Evolutionary conservation across 208 protist genomes (phyloP).

Genomic region (Leishmania amazonensis): DNA sequence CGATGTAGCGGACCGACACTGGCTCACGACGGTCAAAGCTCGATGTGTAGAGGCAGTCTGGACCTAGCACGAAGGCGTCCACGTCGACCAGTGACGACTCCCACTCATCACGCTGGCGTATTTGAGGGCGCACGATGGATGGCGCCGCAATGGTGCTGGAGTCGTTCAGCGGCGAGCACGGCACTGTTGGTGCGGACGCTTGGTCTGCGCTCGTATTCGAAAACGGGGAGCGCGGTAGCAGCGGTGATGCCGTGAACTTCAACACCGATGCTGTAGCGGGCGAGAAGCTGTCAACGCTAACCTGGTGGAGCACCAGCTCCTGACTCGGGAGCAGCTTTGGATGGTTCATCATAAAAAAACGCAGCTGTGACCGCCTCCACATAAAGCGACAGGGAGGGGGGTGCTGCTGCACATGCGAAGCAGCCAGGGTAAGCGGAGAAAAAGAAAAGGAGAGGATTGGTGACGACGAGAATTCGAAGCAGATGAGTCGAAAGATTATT

Average conservation of each 20-base stretch:
- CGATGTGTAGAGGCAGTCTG: conserved; percentile 17
- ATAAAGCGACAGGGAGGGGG: not conserved
- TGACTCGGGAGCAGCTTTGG: conserved; percentile 61
- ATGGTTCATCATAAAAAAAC: conserved; percentile 38
- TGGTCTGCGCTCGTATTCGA: conserved; percentile 1
- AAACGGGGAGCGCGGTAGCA: conserved; percentile 25
- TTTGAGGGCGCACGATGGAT: conserved; percentile 60
- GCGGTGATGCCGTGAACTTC: conserved; percentile 30
- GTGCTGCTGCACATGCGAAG: not conserved
- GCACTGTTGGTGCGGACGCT: not conserved
- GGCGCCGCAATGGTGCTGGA: conserved; percentile 38
- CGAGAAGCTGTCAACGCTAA: conserved; percentile 52
- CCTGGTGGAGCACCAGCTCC: conserved; percentile 64
- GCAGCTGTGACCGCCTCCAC: not conserved
- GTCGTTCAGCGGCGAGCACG: conserved; percentile 18
- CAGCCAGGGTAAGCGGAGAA: not conserved
- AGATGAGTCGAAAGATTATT: not conserved
- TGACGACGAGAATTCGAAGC: not conserved
- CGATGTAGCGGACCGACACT: conserved; percentile 61
- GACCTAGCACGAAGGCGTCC: conserved; percentile 38
- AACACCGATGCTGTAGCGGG: conserved; percentile 23
- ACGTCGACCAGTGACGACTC: conserved; percentile 35
- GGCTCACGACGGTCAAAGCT: conserved; percentile 13
- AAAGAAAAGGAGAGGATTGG: not conserved
- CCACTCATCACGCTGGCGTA: conserved; percentile 58